These are phyloP conservation scores for Starmerella tilneyi DNA, from an alignment of 805 yeast genomes.

Conservation along the genomic window DNA sequence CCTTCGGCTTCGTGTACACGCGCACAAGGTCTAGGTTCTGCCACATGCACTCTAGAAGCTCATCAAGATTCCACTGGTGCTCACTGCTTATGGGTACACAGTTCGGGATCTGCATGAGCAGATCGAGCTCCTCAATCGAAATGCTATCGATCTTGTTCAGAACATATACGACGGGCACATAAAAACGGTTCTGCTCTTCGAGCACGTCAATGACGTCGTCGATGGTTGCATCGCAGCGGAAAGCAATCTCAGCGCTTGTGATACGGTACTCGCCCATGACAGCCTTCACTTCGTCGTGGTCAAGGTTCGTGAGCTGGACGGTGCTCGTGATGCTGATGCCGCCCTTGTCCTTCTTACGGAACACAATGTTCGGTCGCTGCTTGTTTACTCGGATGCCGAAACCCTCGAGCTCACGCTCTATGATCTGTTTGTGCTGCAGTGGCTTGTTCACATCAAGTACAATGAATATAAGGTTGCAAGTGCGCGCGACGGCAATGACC, in stretches of 20 bases:
- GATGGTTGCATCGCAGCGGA: constrained; percentile 95
- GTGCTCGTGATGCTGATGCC: constrained; percentile 91
- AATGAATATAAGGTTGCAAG: constrained; percentile 85
- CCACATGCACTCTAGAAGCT: constrained; percentile 93
- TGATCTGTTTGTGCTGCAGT: constrained; percentile 81
- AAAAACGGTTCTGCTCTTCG: constrained; percentile 81
- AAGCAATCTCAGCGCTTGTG: constrained; percentile 90
- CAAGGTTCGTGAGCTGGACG: constrained; percentile 82
- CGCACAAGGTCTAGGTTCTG: constrained; percentile 78
- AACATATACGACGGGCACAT: constrained; percentile 91
- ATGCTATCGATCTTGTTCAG: constrained; percentile 93
- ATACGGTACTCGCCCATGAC: constrained; percentile 93
- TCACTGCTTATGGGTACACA: constrained; percentile 97
- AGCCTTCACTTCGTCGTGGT: constrained; percentile 86
- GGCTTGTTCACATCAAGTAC: constrained; percentile 96
- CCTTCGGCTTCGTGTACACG: constrained; percentile 96
- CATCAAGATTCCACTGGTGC: constrained; percentile 94
- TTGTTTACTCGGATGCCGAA: constrained; percentile 92
- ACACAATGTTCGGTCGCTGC: constrained; percentile 82
- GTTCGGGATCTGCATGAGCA: constrained; percentile 84
- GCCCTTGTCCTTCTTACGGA: constrained; percentile 90
- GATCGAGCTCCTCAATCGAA: constrained; percentile 83
- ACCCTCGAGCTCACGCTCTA: constrained; percentile 92
- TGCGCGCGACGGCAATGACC: constrained; percentile 98
- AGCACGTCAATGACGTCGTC: constrained; percentile 92